phyloP scores from a whole-genome alignment of 345 rosid species.

The Citrus sinensis region DVS_A1.0 CM039161.1:22764501-22765000 shows the following conservation, averaged over 20 bases:
- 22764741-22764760: not conserved
- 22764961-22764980: not conserved
- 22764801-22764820: not conserved
- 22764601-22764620: conserved; percentile 23
- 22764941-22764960: not conserved
- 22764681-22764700: conserved; percentile 24
- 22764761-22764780: too few relatives aligned
- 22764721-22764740: not conserved
- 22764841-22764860: too few relatives aligned
- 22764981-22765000: conserved; percentile 3
- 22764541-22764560: conserved; percentile 33
- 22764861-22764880: too few relatives aligned
- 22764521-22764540: conserved; percentile 64
- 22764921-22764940: too few relatives aligned
- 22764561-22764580: conserved; percentile 18
- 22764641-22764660: conserved; percentile 10
- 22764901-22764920: too few relatives aligned
- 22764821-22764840: too few relatives aligned
- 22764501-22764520: conserved; percentile 36
- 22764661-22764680: conserved; percentile 33
- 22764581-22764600: conserved; percentile 8
- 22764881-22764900: too few relatives aligned
- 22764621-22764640: conserved; percentile 21
- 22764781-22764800: too few relatives aligned
- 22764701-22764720: not conserved